Base-by-base conservation (phyloP, 2,329 filamentous ascomycete genomes). In the Cladosporium sp. region DNA sequence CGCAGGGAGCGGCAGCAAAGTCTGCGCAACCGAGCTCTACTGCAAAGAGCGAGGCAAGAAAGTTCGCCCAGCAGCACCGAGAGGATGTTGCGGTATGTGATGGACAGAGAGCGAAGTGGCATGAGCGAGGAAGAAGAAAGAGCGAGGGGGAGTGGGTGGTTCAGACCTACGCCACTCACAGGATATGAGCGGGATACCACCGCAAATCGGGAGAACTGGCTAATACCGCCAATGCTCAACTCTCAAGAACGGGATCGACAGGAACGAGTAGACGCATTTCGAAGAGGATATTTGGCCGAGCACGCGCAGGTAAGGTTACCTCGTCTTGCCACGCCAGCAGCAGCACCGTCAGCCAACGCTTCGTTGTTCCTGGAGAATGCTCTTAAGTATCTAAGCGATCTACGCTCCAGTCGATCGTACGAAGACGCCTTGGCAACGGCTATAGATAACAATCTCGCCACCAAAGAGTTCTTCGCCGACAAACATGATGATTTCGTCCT, bases 341-440 rank as follows among this genome's bases (percentile, higher is more conserved):
- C 53, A 4, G 49, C 53, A 46, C n/a, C 53, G 7, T 23, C 39
- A 28, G 49, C 23, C 28, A 58, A 43, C 14, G 25, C 53, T 25
- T 51, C 53, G 5, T 16, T 39, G 3, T 63, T 63, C 10, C 73
- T 89, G 60, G 85, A 87, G 71, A 83, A 85, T 69, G 84, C 85
- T 1, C 84, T 90, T 70, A 83, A 82, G 70, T 90, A 89, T 73
- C 80, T 90, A 18, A 84, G 86, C 63, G 81, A 82, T 61, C 78
- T 90, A 67, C 84, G 86, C 18, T 79, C 80, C 63, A 85, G 83
- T 32, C 80, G 75, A 63, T 81, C 80, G 14, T 80, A 84, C 60
- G 82, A 86, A 67, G 85, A 88, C 67, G 84, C 83, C 67, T 75
- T 86, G 21, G 79, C 79, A 39, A 80, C 79, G 21, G 85, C 85